A percentile compares a stretch with the other conserved stretches of the same genome.
phyloP scores from a whole-genome alignment of 2,329 filamentous ascomycete genomes.

The Ophiocordyceps sinensis region DNA sequence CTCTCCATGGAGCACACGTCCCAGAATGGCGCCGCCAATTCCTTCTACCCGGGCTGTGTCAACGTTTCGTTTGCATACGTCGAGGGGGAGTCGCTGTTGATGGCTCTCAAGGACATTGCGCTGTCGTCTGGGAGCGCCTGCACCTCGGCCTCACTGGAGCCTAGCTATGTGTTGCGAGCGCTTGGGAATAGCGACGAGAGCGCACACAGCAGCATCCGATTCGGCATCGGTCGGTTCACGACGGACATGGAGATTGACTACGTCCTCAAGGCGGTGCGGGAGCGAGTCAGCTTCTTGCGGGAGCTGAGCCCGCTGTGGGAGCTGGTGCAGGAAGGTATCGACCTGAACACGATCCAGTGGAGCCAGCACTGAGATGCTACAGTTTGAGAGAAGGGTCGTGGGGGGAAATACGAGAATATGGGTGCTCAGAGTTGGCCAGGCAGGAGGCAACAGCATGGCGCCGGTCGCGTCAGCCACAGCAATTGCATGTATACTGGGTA shows the following conservation, averaged over 20 bases:
- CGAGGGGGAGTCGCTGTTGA: conserved; percentile 91
- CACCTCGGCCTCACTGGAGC: conserved; percentile 91
- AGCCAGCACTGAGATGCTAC: conserved; percentile 61
- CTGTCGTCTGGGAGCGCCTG: conserved; percentile 93
- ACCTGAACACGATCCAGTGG: conserved; percentile 95
- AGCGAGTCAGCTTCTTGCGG: conserved; percentile 81
- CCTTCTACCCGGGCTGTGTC: conserved; percentile 91
- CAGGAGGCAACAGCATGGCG: conserved; percentile 2
- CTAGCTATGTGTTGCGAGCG: conserved; percentile 87
- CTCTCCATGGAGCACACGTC: conserved; percentile 82
- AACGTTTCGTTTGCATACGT: conserved; percentile 98
- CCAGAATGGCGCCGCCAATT: conserved; percentile 71
- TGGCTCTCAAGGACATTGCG: conserved; percentile 97
- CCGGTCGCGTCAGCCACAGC: conserved; percentile 17
- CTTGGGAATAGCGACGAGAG: conserved; percentile 95
- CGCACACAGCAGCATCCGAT: conserved; percentile 93
- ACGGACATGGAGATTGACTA: conserved; percentile 95
- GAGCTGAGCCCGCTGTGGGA: conserved; percentile 97
- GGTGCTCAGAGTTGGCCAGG: conserved; percentile 1
- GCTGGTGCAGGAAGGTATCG: conserved; percentile 90
- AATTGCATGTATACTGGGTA: conserved; percentile 12
- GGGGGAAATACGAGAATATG: not conserved
- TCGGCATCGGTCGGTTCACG: conserved; percentile 94
- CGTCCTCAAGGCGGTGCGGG: conserved; percentile 82
- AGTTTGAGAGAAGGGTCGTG: not conserved